Conservation (phyloP, 768 basidiomycete genomes). For the Sarcodon aspratus region DNA sequence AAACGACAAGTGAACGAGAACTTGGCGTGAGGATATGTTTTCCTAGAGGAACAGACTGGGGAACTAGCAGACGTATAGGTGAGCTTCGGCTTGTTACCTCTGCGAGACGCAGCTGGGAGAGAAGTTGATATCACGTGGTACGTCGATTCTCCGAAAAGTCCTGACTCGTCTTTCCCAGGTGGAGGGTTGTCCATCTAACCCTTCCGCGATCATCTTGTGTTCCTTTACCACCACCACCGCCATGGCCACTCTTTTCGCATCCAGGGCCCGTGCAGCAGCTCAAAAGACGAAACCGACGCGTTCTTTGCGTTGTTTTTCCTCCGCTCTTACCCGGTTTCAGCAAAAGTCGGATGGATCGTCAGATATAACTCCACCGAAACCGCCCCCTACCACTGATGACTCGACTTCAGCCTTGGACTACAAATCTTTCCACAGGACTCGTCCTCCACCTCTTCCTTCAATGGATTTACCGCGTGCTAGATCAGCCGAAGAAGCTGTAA, state of each 20-base stretch:
- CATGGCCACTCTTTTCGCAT: background rate
- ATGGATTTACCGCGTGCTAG: constrained; percentile 78
- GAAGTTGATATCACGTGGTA: too few relatives aligned
- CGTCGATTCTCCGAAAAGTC: too few relatives aligned
- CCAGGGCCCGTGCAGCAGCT: background rate
- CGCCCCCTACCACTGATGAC: constrained; percentile 77
- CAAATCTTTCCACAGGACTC: constrained; percentile 56
- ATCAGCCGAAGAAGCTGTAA: constrained; percentile 91
- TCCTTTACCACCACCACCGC: background rate
- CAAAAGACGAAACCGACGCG: background rate
- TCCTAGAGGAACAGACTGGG: too few relatives aligned
- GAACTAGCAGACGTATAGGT: too few relatives aligned
- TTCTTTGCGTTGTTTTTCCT: background rate
- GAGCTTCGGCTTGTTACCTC: too few relatives aligned
- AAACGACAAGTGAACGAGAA: too few relatives aligned
- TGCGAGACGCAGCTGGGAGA: too few relatives aligned
- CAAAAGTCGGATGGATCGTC: background rate
- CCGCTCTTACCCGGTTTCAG: background rate
- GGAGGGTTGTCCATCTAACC: too few relatives aligned
- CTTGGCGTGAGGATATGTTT: too few relatives aligned
- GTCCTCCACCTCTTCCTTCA: constrained; percentile 77
- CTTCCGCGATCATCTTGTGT: too few relatives aligned
- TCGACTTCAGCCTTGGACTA: constrained; percentile 94
- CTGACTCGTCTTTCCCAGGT: too few relatives aligned
- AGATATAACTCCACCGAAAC: constrained; percentile 37